Evolutionary conservation across 495 filamentous ascomycete species (phyloP).

Genomic region (Usnea hakonensis): DNA sequence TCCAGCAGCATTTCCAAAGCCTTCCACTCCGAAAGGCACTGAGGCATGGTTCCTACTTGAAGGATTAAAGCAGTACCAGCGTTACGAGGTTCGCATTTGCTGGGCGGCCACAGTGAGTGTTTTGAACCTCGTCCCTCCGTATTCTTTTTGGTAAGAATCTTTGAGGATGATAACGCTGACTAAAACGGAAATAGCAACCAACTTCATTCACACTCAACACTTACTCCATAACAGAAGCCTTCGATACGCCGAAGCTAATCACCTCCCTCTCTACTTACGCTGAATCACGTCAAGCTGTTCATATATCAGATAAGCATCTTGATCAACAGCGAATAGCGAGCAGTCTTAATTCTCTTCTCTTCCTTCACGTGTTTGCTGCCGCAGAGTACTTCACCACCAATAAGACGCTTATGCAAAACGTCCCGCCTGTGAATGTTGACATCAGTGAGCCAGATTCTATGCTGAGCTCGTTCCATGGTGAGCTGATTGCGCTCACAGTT

Average conservation of each 20-base stretch:
- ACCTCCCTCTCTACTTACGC: conserved; percentile 58
- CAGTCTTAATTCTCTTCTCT: conserved; percentile 39
- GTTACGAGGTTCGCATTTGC: conserved; percentile 90
- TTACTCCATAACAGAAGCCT: conserved; percentile 49
- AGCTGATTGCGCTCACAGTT: conserved; percentile 36
- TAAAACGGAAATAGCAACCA: conserved; percentile 62
- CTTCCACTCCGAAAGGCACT: conserved; percentile 45
- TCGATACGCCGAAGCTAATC: conserved; percentile 53
- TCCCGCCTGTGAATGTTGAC: conserved; percentile 70
- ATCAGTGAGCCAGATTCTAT: conserved; percentile 43
- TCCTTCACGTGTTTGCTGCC: conserved; percentile 66
- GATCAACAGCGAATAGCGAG: neutral
- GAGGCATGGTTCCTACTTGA: conserved; percentile 81
- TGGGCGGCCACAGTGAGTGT: conserved; percentile 82
- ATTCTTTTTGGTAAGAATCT: neutral
- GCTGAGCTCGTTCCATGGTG: neutral
- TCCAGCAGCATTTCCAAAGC: conserved; percentile 56
- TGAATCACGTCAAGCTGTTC: conserved; percentile 36
- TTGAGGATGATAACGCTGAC: neutral
- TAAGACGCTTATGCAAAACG: conserved; percentile 62
- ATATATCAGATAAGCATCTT: neutral
- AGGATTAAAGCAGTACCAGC: conserved; percentile 57
- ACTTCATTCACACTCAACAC: conserved; percentile 67
- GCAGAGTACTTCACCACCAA: conserved; percentile 80
- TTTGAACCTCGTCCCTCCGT: neutral